A percentile compares a stretch with the other conserved stretches of the same genome.
These are phyloP conservation scores for Wickerhamiella vanderwaltii DNA, from an alignment of 805 yeast genomes.

Conservation along the genomic window DNA sequence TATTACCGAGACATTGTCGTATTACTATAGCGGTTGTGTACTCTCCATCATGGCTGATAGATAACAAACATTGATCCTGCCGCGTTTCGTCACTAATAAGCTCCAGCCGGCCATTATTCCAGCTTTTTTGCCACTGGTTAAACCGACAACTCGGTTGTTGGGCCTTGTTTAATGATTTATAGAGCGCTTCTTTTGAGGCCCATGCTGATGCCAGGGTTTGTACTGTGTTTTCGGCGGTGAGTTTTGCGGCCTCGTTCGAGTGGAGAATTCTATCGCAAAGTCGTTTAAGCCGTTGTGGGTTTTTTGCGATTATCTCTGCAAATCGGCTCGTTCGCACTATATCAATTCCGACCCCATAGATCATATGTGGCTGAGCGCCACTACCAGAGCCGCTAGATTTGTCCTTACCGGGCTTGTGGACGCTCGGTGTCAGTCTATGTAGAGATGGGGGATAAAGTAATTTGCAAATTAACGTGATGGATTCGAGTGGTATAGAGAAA, in stretches of 20 bases:
- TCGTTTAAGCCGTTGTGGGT: constrained; percentile 30
- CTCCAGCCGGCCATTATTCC: constrained; percentile 14
- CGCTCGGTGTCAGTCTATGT: no score
- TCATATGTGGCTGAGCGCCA: no score
- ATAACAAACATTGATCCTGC: constrained; percentile 39
- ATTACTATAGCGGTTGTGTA: constrained; percentile 45
- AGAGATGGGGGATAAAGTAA: no score
- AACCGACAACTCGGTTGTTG: constrained; percentile 46
- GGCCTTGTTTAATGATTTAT: constrained; percentile 39
- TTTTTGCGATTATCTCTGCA: constrained; percentile 29
- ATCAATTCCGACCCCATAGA: constrained; percentile 48
- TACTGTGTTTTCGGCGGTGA: constrained; percentile 10
- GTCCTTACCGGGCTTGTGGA: no score
- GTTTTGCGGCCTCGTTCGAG: constrained; percentile 33
- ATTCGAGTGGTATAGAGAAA: no score
- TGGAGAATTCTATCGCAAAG: constrained; percentile 42
- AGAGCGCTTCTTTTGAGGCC: constrained; percentile 68
- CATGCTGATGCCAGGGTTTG: constrained; percentile 44
- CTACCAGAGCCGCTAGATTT: no score
- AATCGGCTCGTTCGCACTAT: constrained; percentile 40
- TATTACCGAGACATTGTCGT: constrained; percentile 34
- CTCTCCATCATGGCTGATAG: constrained; percentile 57
- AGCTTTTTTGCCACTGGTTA: constrained; percentile 33
- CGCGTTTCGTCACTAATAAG: constrained; percentile 18
- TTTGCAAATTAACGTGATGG: no score